Base-by-base conservation (phyloP, 345 rosid genomes). In the Angophora floribunda region DNA sequence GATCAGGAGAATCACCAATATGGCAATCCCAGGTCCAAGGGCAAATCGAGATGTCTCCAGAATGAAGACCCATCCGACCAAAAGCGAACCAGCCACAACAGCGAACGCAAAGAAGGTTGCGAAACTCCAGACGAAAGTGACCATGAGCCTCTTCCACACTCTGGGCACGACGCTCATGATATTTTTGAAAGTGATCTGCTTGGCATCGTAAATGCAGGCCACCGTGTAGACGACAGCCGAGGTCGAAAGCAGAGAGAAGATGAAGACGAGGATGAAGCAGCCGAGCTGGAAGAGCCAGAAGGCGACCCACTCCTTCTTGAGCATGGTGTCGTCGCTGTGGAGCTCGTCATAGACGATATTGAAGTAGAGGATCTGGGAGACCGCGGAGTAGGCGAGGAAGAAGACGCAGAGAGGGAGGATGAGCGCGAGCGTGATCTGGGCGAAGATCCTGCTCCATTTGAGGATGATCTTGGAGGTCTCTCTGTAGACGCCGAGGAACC, bases 321-420 rank as follows among this genome's bases (percentile, higher is more conserved):
- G 22, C 51, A 19, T 26, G 67, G 24, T 9, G 26, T 51, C 4
- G 7, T 85, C 59, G 10, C 84, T 11, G 61, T 55, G 28, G 28
- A 55, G 50, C 14, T 85, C 41, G 41, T 36, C 4, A 4, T 36
- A 36, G 41, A 4, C 63, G 52, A 92, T 86, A 28, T 90, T 82
- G 24, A 86, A 55, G 87, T 87, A 88, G 49, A 93, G 70, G 51
- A 90, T 32, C 16, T 93, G 87, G 7, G 94, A 79, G 36, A 92
- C 51, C 47, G 87, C 87, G 44, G 89, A 51, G 53, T 93, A 91
- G 47, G 90, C 92, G 1, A 93, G 85, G 90, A 88, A 88, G 89
- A 94, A 87, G 88, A 93, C 52, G 36, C 91, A 85, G 45, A 94
- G 91, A 36, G 97, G 97, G 86, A 94, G 90, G 59, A 95, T 91